Base-by-base conservation (phyloP, 768 basidiomycete species). In the Rhodocollybia butyracea region DNA sequence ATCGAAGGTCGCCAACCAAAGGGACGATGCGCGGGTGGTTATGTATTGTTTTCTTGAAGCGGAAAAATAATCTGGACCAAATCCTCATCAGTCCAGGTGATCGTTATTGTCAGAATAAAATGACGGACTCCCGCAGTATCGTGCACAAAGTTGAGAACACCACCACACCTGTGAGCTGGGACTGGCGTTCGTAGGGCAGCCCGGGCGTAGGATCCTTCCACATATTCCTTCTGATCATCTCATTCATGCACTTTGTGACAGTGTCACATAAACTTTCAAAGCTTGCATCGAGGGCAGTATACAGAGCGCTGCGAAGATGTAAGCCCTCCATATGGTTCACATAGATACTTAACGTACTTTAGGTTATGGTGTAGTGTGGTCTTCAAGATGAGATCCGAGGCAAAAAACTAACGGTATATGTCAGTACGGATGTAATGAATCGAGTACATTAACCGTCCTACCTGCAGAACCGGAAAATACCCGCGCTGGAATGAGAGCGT, bases 401-500 rank as follows among this genome's bases (percentile, higher is more conserved):
- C 76, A 38, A 83, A 65, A 63, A 84, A 85, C 83, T 86, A 40
- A 7, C 36, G 42, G 22, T 43, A 7, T 29, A 31, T 50, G 17
- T 40, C 10, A 42, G 22, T 12, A 29, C 30, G 39, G 27, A 19
- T 34, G 30, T 30, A 21, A 15, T 56, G 2, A 41, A 38, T 3
- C 52, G 60, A 24, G 6, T 27, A 30, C 39, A 13, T 13, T 17
- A 17, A 13, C 13, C 51, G 11, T 54, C 60, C 34, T 56, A 84
- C 85, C 31, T 76, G 68, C n/a, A 87, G 65, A 17, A 87, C 58
- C 0, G 80, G 80, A 5, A 86, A 59, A 57, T 78, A 75, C 0
- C 79, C 84, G 26, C 76, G 67, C 57, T 87, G 83, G 55, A 88
- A 88, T 2, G 86, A 86, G 7, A 87, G 70, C 0, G 63, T 58